These are phyloP conservation scores for Phialophora chinensis DNA, from an alignment of 2,329 filamentous ascomycete species.

Conservation along the genomic window DNA sequence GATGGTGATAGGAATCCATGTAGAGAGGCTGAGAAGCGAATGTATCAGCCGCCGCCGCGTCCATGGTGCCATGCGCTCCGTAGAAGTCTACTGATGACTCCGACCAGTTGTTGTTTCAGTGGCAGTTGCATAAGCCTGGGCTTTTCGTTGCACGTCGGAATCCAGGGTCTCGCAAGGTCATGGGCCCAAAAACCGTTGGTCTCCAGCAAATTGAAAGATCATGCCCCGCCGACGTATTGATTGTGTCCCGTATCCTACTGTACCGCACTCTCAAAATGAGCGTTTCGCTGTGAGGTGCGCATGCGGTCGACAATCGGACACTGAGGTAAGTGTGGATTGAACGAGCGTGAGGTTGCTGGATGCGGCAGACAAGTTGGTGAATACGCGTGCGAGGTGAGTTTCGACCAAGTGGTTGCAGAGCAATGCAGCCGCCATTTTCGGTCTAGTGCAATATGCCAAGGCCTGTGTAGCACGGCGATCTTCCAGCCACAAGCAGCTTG, in stretches of 20 bases:
- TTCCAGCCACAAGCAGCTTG: neutral
- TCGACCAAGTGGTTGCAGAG: no score
- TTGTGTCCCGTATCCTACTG: neutral
- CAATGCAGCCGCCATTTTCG: neutral
- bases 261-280: neutral
- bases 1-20: conserved; percentile 5
- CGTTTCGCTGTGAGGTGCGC: neutral
- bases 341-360: neutral
- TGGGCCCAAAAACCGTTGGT: neutral
- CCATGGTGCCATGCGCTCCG: conserved; percentile 28
- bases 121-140: neutral
- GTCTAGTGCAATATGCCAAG: neutral
- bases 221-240: neutral
- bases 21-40: conserved; percentile 21
- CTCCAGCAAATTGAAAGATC: neutral
- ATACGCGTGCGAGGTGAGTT: neutral
- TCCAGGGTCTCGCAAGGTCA: neutral
- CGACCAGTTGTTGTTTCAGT: neutral
- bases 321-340: neutral
- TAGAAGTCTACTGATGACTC: neutral
- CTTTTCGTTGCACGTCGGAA: neutral
- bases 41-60: conserved; percentile 28
- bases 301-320: neutral
- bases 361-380: neutral
- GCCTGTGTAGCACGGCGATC: neutral